Percentiles rank a stretch among this genome's conserved stretches.
These are phyloP conservation scores for Diaporthe sp. DNA, from an alignment of 2,329 filamentous ascomycete species.

Conservation along the genomic window DNA sequence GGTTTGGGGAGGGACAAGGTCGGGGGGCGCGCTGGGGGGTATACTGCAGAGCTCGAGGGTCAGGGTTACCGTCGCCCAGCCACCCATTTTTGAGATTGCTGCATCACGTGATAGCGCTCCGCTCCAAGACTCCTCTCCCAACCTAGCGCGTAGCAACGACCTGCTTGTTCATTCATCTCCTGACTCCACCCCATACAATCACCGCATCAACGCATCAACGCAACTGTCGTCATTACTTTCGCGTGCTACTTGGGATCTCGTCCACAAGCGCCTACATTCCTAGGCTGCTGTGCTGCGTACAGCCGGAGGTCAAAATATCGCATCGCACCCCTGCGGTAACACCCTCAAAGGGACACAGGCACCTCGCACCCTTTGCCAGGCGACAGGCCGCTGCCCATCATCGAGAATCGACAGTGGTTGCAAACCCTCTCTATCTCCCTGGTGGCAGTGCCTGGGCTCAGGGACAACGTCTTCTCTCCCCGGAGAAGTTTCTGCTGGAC, in stretches of 20 bases:
- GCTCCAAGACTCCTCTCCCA: neutral
- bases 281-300: conserved; percentile 29
- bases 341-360: conserved; percentile 20
- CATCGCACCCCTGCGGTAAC: conserved; percentile 29
- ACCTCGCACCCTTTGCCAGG: conserved; percentile 32
- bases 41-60: neutral
- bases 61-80: neutral
- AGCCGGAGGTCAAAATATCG: conserved; percentile 20
- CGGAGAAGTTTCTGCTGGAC: conserved; percentile 25
- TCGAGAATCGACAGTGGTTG: conserved; percentile 6
- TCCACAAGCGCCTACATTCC: conserved; percentile 18
- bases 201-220: neutral
- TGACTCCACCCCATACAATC: neutral
- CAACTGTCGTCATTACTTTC: neutral
- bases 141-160: neutral
- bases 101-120: conserved; percentile 3
- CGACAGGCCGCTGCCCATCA: conserved; percentile 21
- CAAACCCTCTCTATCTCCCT: conserved; percentile 16
- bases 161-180: neutral
- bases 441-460: conserved; percentile 15
- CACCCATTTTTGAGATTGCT: neutral
- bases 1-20: too few species aligned
- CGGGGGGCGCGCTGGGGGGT: neutral
- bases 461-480: conserved; percentile 23
- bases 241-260: neutral